Base-by-base conservation (phyloP, 768 basidiomycete genomes). In the Russula earlei region DNA sequence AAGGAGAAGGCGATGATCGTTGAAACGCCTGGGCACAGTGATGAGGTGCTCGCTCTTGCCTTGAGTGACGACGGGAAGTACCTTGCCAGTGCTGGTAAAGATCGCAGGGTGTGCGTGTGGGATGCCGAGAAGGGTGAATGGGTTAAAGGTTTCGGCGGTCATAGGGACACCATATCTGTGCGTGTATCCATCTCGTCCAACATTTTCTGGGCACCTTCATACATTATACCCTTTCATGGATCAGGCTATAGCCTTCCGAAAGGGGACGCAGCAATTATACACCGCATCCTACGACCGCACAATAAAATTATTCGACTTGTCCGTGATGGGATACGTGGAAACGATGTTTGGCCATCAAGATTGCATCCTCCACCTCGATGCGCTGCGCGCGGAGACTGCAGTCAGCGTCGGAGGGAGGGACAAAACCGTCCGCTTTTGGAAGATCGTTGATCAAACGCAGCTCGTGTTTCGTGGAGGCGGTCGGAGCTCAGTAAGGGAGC, bases 311-410 rank as follows among this genome's bases (percentile, higher is more conserved):
- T 95, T 87, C 69, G 94, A 87, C 67, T 72, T 79, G 44, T 78
- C 73, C 10, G 88, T 90, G 5, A 80, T 95, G 77, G 92, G 91
- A 10, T 92, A 93, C 65, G 85, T 98, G 54, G 95, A 99, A 68
- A 97, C 95, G 8, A 74, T 98, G 4, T 99, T 95, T 67, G 96
- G 96, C 1, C 96, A 99, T 67, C 95, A 98, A 71, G 94, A 97
- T 65, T 79, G 81, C 27, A 81, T 96, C 27, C 73, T 88, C 15
- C 74, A 78, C 4, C 64, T 99, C 5, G 90, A 93, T 60, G 77
- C 91, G 6, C 78, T 98, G 15, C 83, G 87, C 33, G 81, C 81
- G 7, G 92, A 97, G 63, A 82, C 83, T 1, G 88, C 87, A 15
- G 81, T 97, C 19, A 93, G 85, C 34, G 87, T 86, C 5, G 96